A percentile compares a stretch with the other conserved stretches of the same genome.
These are phyloP conservation scores for Drechslerella dactyloides DNA, from an alignment of 2,329 filamentous ascomycete species.

Conservation along the genomic window DNA sequence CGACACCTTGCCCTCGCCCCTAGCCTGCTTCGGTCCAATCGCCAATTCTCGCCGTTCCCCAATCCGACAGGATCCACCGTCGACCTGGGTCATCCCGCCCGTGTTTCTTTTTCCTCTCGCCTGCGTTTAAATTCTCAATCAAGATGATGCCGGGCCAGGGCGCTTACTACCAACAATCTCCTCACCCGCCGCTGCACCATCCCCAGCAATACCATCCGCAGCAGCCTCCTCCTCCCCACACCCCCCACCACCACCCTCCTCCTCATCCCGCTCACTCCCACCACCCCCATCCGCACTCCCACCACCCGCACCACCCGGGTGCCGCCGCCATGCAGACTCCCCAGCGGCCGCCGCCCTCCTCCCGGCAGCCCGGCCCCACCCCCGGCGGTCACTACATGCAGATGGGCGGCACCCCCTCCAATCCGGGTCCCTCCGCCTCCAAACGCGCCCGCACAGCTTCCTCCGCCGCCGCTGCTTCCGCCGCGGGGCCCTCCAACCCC, in stretches of 20 bases:
- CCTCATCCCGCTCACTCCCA: not conserved
- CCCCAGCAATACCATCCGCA: constrained; percentile 45
- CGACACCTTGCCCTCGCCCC: constrained; percentile 35
- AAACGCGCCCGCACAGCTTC: constrained; percentile 44
- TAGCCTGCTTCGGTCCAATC: constrained; percentile 38
- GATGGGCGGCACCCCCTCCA: constrained; percentile 34
- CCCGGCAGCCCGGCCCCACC: constrained; percentile 23
- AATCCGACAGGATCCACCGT: constrained; percentile 49
- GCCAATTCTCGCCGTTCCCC: constrained; percentile 10
- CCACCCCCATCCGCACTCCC: not conserved
- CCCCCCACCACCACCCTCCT: constrained; percentile 3
- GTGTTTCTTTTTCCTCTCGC: constrained; percentile 7
- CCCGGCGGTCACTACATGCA: constrained; percentile 42
- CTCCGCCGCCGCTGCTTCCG: constrained; percentile 4
- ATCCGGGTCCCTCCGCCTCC: constrained; percentile 24
- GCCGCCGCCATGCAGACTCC: constrained; percentile 39
- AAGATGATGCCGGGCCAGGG: constrained; percentile 44
- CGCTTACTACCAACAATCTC: constrained; percentile 23
- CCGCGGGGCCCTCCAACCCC: constrained; percentile 26
- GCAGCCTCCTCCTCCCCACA: constrained; percentile 33
- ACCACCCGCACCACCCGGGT: not conserved
- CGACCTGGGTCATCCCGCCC: constrained; percentile 24
- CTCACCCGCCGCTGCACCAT: constrained; percentile 27
- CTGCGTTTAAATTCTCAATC: not conserved
- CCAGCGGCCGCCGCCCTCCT: constrained; percentile 24